Evolutionary conservation across 352 stramenopile genomes (phyloP).

Genomic region (Thalassiosira livingstoniorum): DNA sequence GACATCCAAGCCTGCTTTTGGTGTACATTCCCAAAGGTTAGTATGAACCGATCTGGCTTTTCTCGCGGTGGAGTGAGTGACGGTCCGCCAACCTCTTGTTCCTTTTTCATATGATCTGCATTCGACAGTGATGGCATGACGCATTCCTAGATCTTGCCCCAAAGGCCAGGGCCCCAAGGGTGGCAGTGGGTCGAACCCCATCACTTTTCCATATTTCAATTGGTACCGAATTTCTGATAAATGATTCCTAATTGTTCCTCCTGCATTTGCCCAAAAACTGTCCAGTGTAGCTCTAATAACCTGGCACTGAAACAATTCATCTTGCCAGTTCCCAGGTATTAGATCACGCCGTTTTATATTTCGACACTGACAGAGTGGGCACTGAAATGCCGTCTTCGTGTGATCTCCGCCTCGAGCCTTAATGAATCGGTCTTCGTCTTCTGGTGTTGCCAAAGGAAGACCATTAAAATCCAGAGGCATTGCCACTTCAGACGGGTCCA

Average conservation of each 20-base stretch:
- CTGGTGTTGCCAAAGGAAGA: neutral
- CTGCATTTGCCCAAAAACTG: neutral
- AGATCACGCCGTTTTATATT: neutral
- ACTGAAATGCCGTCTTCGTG: neutral
- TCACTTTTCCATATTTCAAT: neutral
- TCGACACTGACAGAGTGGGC: neutral
- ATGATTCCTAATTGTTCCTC: neutral
- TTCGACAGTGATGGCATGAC: slow-evolving; percentile 1
- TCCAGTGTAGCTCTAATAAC: neutral
- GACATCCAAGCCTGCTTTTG: slow-evolving; percentile 9
- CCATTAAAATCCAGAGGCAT: neutral
- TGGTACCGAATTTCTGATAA: neutral
- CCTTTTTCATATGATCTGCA: slow-evolving; percentile 21
- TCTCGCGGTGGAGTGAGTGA: slow-evolving; percentile 6
- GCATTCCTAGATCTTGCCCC: neutral
- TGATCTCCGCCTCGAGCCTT: neutral
- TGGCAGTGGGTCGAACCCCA: neutral
- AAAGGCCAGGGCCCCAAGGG: slow-evolving; percentile 3
- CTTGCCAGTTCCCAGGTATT: neutral
- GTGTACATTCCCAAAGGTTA: slow-evolving; percentile 20
- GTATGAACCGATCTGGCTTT: slow-evolving; percentile 5
- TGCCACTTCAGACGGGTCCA: neutral
- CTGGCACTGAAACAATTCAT: neutral
- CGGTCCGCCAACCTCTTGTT: neutral
- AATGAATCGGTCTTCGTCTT: neutral